These are phyloP conservation scores for Gastrodia elata DNA, from an alignment of 106 monocot genomes.

Conservation along the genomic window DNA sequence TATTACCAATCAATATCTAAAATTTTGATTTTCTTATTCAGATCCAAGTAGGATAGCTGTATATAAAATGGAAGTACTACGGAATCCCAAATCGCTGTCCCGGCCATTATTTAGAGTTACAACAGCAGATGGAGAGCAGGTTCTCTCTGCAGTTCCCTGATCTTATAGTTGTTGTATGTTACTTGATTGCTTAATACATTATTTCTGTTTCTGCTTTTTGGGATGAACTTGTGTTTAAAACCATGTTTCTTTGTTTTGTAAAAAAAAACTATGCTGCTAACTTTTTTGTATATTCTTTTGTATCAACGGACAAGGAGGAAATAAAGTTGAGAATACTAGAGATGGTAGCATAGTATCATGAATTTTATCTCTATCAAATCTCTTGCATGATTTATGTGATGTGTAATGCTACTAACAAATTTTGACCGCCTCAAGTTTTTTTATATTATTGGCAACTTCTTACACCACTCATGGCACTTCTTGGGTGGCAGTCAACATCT, in stretches of 20 bases:
- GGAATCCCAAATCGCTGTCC: slow-evolving; percentile 60
- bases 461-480: neutral
- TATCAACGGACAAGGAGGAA: neutral
- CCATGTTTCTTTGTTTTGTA: neutral
- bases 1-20: neutral
- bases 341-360: neutral
- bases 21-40: slow-evolving; percentile 15
- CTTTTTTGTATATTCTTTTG: neutral
- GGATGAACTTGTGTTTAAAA: neutral
- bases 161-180: neutral
- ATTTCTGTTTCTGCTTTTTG: neutral
- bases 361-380: neutral
- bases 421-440: neutral
- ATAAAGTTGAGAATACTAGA: neutral
- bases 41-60: slow-evolving; percentile 41
- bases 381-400: neutral
- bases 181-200: neutral
- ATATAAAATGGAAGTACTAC: slow-evolving; percentile 91
- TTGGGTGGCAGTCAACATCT: neutral
- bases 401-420: neutral
- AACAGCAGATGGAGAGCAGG: slow-evolving; percentile 68
- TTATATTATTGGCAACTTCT: neutral
- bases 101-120: slow-evolving; percentile 80
- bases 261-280: neutral
- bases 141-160: slow-evolving; percentile 11